A percentile compares a stretch with the other conserved stretches of the same genome.
These are phyloP conservation scores for Cystobasidium tubakii DNA, from an alignment of 768 basidiomycete genomes.

Conservation along the genomic window DNA sequence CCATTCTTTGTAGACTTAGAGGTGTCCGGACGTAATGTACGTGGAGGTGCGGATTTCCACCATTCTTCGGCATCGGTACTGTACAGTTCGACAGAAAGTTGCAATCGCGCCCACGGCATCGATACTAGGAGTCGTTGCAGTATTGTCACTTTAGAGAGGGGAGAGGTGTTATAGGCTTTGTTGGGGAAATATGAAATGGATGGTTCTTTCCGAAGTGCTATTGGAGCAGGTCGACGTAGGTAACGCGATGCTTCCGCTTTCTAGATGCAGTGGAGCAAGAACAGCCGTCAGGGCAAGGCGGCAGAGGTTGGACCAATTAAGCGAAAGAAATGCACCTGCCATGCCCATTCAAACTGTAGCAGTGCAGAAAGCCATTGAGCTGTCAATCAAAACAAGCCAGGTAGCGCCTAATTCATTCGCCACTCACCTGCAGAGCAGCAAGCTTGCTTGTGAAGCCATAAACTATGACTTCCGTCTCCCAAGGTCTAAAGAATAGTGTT, in stretches of 20 bases:
- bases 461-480: constrained; percentile 53
- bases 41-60: constrained; percentile 37
- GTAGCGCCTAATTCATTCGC: neutral
- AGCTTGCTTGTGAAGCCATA: constrained; percentile 53
- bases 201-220: constrained; percentile 10
- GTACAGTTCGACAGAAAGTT: constrained; percentile 50
- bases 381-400: neutral
- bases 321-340: constrained; percentile 50
- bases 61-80: constrained; percentile 42
- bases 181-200: constrained; percentile 27
- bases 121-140: constrained; percentile 48
- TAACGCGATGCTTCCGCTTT: constrained; percentile 48
- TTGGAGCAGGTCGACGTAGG: constrained; percentile 40
- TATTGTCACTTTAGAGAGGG: constrained; percentile 45
- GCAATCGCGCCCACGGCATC: constrained; percentile 49
- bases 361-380: neutral
- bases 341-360: constrained; percentile 53
- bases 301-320: constrained; percentile 1
- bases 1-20: neutral
- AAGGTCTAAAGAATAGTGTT: constrained; percentile 45
- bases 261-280: neutral
- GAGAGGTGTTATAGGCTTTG: constrained; percentile 39
- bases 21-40: neutral
- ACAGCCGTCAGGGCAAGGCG: neutral
- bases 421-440: constrained; percentile 50